A percentile compares a stretch with the other conserved stretches of the same genome.
Conservation (phyloP, 2,329 filamentous ascomycete species). For the Knufia petricola region DNA sequence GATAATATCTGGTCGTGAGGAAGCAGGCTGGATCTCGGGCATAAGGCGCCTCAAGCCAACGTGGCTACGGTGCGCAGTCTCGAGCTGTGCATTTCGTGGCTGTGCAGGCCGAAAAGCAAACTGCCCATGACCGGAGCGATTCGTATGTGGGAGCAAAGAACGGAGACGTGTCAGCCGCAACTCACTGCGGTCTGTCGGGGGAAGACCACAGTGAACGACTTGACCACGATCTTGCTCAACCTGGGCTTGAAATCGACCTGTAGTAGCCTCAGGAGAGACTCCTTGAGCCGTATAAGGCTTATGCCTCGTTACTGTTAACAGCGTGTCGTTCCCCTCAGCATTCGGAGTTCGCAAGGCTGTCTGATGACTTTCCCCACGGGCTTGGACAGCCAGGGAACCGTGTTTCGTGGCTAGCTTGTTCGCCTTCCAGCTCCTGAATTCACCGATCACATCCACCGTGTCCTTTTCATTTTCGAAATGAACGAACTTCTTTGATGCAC, state of each 20-base stretch:
- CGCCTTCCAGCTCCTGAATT: slow-evolving; percentile 26
- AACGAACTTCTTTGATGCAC: slow-evolving; percentile 43
- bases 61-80: not conserved
- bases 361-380: not conserved
- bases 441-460: slow-evolving; percentile 44
- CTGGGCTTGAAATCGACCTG: not conserved
- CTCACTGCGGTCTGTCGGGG: not conserved
- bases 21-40: not conserved
- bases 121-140: slow-evolving; percentile 5
- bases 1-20: not conserved
- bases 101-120: not conserved
- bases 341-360: too few species aligned
- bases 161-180: slow-evolving; percentile 5
- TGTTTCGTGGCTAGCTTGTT: not conserved
- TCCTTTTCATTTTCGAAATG: slow-evolving; percentile 43
- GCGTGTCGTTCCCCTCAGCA: too few species aligned
- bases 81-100: slow-evolving; percentile 2
- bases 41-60: not conserved
- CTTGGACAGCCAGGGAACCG: not conserved
- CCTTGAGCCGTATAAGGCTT: not conserved
- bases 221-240: not conserved
- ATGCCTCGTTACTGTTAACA: too few species aligned
- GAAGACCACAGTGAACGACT: not conserved
- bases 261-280: not conserved
- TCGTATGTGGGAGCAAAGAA: slow-evolving; percentile 2